Base-by-base conservation (phyloP, 805 yeast species). In the Alloascoidea africana region DNA sequence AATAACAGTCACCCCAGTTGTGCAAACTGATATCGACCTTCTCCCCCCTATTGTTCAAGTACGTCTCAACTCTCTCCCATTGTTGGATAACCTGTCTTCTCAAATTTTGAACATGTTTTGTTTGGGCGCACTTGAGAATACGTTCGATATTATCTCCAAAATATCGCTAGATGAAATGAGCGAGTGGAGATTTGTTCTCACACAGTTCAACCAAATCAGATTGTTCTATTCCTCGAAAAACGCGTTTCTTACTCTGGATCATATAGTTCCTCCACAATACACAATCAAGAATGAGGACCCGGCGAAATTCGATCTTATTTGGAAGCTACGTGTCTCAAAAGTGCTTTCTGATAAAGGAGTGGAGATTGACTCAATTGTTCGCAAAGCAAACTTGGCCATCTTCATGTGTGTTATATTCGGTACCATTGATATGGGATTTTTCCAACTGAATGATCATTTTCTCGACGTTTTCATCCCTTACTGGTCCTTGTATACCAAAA, bases 331-430 rank as follows among this genome's bases (percentile, higher is more conserved):
- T 8, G n/a, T 23, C 8, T 8, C 8, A 8, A 23, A 8, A 23
- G n/a, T 23, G 13, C n/a, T 23, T 8, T 8, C 8, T 8, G 8
- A 8, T 8, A 23, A 23, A n/a, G 30, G 30, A 23, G 13, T 8
- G n/a, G 30, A 23, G n/a, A 23, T 23, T 23, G 30, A 23, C n/a
- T 8, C 73, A 32, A 76, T 91, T 0, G 55, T 89, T 23, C 73
- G 94, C 41, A 82, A 89, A 47, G 82, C 86, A 1, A 91, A 91
- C 48, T 58, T 91, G 44, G 83, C 95, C 0, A 85, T 95, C 0
- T 91, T 85, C 51, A 60, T 86, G 32, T 70, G 86, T n/a, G 91
- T 96, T 0, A 73, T 91, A 1, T 65, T 87, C 41, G 94, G 95
- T 36, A 66, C 83, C 14, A 69, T 81, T 37, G 91, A 84, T 42